These are phyloP conservation scores for Tephrocybe sp. DNA, from an alignment of 768 basidiomycete species.

Conservation along the genomic window DNA sequence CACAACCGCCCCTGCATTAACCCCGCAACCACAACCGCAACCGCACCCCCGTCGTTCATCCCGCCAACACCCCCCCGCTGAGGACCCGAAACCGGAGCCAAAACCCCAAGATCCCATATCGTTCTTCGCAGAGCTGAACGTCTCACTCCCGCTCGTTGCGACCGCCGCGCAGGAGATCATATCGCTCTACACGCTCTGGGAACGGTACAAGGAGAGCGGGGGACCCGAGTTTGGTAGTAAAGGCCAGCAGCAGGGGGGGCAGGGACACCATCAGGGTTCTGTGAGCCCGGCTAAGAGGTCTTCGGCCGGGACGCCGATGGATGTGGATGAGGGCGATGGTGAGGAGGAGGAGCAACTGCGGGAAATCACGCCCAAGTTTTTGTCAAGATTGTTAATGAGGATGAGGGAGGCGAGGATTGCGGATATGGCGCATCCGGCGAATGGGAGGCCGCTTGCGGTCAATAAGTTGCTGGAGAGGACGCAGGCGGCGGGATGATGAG, in stretches of 20 bases:
- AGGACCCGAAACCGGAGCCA: slow-evolving; percentile 23
- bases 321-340: slow-evolving; percentile 18
- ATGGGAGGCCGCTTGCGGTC: slow-evolving; percentile 52
- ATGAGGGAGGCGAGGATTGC: slow-evolving; percentile 69
- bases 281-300: slow-evolving; percentile 28
- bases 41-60: slow-evolving; percentile 57
- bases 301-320: slow-evolving; percentile 29
- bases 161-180: slow-evolving; percentile 92
- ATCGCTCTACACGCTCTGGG: slow-evolving; percentile 88
- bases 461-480: slow-evolving; percentile 77
- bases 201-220: slow-evolving; percentile 71
- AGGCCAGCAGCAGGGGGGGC: slow-evolving; percentile 21
- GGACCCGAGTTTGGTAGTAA: slow-evolving; percentile 34
- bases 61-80: slow-evolving; percentile 33
- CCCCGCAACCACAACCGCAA: slow-evolving; percentile 18
- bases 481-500: slow-evolving; percentile 54
- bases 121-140: slow-evolving; percentile 85
- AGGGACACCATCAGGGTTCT: slow-evolving; percentile 19
- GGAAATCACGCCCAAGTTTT: slow-evolving; percentile 56
- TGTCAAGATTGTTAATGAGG: slow-evolving; percentile 55
- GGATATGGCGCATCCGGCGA: slow-evolving; percentile 52
- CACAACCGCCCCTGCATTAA: slow-evolving; percentile 12
- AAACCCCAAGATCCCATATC: slow-evolving; percentile 68
- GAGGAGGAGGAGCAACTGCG: slow-evolving; percentile 27
- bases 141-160: slow-evolving; percentile 78